A percentile compares a stretch with the other conserved stretches of the same genome.
Conservation (phyloP, 768 basidiomycete genomes). For the Termitomyces sp. region DNA sequence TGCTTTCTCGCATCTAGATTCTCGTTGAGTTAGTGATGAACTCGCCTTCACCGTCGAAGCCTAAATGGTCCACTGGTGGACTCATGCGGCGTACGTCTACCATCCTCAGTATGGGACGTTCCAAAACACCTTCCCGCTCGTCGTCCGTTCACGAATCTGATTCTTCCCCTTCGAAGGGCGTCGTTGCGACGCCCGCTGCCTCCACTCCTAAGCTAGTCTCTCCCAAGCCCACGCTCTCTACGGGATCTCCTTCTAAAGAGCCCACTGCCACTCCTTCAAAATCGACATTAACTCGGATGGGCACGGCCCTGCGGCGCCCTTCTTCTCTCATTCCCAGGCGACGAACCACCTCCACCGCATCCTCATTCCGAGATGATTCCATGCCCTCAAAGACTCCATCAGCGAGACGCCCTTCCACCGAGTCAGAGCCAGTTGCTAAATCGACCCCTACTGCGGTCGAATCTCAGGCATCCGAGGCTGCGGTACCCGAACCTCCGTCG, state of each 20-base stretch:
- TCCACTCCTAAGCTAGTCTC: constrained; percentile 1
- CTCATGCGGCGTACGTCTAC: constrained; percentile 6
- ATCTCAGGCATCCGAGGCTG: neutral
- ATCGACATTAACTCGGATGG: constrained; percentile 4
- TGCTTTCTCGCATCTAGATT: neutral
- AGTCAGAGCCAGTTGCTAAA: neutral
- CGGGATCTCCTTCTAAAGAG: constrained; percentile 4
- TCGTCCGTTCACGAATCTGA: constrained; percentile 3
- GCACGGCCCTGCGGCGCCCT: constrained; percentile 3
- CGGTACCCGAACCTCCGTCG: neutral
- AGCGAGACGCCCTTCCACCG: neutral
- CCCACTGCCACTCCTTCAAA: constrained; percentile 7
- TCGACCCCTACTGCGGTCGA: neutral
- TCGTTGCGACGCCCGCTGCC: neutral
- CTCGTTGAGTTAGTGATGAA: constrained; percentile 2
- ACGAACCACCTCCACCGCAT: constrained; percentile 6
- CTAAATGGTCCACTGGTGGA: constrained; percentile 9
- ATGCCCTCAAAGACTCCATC: constrained; percentile 2
- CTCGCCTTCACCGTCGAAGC: constrained; percentile 4
- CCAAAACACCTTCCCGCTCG: constrained; percentile 8
- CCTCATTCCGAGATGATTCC: constrained; percentile 1
- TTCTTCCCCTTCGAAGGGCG: neutral
- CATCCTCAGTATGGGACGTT: constrained; percentile 5
- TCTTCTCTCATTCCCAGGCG: constrained; percentile 9
- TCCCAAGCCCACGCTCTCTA: constrained; percentile 1